Percentiles rank a stretch among this genome's conserved stretches.
Conservation (phyloP, 805 yeast species). For the Suhomyces tanzawaensis region DNA sequence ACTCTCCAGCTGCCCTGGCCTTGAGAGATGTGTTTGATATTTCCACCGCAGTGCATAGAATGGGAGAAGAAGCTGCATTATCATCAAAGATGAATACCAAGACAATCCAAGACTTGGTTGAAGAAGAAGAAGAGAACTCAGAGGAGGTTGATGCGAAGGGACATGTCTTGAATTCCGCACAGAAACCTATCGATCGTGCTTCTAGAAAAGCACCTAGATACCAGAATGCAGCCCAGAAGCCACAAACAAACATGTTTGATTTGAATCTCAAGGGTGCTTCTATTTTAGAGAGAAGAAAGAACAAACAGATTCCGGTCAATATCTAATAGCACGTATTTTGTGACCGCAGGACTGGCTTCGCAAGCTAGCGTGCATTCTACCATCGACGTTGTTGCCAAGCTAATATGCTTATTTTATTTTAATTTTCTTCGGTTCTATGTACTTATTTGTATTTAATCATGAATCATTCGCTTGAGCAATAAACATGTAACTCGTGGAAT, state of each 20-base stretch:
- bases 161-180: conserved; percentile 9
- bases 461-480: neutral
- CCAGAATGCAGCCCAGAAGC: conserved; percentile 9
- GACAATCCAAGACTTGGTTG: conserved; percentile 26
- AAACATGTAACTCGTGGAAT: too few species aligned
- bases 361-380: too few species aligned
- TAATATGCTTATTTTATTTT: too few species aligned
- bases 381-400: too few species aligned
- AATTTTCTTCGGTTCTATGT: neutral
- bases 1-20: conserved; percentile 75
- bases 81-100: conserved; percentile 16
- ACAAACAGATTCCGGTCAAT: conserved; percentile 15
- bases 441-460: neutral
- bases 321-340: neutral
- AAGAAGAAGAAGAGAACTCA: conserved; percentile 38
- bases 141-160: conserved; percentile 14
- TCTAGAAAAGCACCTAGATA: conserved; percentile 11
- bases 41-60: conserved; percentile 80
- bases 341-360: conserved; percentile 1
- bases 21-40: conserved; percentile 85
- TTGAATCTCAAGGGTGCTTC: conserved; percentile 53
- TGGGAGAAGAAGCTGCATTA: conserved; percentile 61
- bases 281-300: conserved; percentile 45
- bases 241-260: conserved; percentile 33
- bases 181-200: conserved; percentile 2